These are phyloP conservation scores for Candida succiphila DNA, from an alignment of 805 yeast species.

Conservation along the genomic window DNA sequence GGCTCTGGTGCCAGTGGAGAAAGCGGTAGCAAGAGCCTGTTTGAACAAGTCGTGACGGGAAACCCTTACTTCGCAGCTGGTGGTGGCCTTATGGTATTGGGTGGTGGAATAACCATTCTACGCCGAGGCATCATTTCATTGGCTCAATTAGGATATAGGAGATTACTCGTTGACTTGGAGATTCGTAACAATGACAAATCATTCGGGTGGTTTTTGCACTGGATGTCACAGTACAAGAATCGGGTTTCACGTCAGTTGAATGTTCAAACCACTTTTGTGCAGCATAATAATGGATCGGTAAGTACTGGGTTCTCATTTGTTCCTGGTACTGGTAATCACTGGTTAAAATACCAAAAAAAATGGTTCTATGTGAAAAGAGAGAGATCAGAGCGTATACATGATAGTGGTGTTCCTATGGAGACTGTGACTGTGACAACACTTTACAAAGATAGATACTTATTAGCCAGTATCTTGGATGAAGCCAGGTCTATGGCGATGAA, in stretches of 20 bases:
- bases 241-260: slow-evolving; percentile 76
- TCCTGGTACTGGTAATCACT: slow-evolving; percentile 96
- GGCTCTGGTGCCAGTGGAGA: too few species aligned
- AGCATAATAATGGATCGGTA: slow-evolving; percentile 89
- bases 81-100: slow-evolving; percentile 92
- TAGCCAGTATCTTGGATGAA: slow-evolving; percentile 59
- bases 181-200: slow-evolving; percentile 90
- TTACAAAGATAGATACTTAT: slow-evolving; percentile 66
- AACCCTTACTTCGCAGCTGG: slow-evolving; percentile 99
- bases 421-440: slow-evolving; percentile 91
- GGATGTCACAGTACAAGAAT: slow-evolving; percentile 84
- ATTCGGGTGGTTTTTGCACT: slow-evolving; percentile 88
- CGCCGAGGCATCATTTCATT: slow-evolving; percentile 57
- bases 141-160: slow-evolving; percentile 65
- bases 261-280: slow-evolving; percentile 78
- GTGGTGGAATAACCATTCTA: slow-evolving; percentile 77
- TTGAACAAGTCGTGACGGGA: slow-evolving; percentile 16
- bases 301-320: slow-evolving; percentile 82
- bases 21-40: neutral
- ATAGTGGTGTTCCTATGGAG: slow-evolving; percentile 91
- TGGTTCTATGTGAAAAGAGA: slow-evolving; percentile 85
- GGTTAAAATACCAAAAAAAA: slow-evolving; percentile 77
- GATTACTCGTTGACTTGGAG: slow-evolving; percentile 83
- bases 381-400: slow-evolving; percentile 80
- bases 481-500: slow-evolving; percentile 78